Base-by-base conservation (phyloP, 495 filamentous ascomycete species). In the Penicillium coffeae region DNA sequence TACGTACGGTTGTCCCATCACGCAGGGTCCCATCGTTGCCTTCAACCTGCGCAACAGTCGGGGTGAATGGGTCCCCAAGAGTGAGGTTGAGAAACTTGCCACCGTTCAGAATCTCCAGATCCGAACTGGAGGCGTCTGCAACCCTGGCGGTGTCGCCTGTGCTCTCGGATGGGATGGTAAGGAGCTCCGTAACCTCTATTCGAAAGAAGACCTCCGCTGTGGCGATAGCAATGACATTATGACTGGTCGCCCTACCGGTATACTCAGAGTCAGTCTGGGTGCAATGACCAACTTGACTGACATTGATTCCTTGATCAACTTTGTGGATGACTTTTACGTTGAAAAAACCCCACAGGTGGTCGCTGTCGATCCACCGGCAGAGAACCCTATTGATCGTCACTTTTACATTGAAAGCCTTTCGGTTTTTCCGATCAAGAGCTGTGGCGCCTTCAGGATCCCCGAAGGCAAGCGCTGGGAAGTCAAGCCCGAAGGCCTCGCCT, bases 341-440 rank as follows among this genome's bases (percentile, higher is more conserved):
- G 82, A 88, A 16, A 63, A 64, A 36, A 58, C 47, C 8, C 55
- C 62, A 12, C 60, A 63, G 32, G 52, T 57, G 8, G 39, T 46
- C 38, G 59, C 53, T 9, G 30, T 60, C 37, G 46, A 58, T 15
- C 59, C 63, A 16, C 30, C 59, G 25, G 8, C 53, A 2, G 50
- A 58, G 15, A 42, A 40, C 10, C 6, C 58, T 2, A 45, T 56
- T 15, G 52, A 25, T 14, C 54, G 46, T 41, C 59, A 56, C 39
- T 73, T 70, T 38, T 73, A 72, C 13, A 69, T 89, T 7, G 76
- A 86, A 45, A 83, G 75, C 52, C 78, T 88, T 16, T 78, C 68
- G 0, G 77, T 90, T 3, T 88, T 89, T 56, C 91, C 91, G 0
- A 92, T 96, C 65, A 95, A 95, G 68, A 89, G 85, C 58, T 96